Conservation (phyloP, 2,329 filamentous ascomycete species). For the Beauveria sp. region DNA sequence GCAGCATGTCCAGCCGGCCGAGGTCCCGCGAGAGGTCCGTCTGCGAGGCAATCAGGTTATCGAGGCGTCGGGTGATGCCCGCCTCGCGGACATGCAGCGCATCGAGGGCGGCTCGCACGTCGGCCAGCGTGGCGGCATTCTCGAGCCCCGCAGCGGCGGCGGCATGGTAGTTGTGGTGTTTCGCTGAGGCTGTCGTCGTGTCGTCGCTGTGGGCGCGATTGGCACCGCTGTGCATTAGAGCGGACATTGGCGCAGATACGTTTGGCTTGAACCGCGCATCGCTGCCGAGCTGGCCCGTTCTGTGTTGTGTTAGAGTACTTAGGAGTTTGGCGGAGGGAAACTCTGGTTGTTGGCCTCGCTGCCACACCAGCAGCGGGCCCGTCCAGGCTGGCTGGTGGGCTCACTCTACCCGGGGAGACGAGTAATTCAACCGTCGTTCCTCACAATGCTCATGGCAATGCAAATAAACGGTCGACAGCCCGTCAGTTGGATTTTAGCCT, state of each 20-base stretch:
- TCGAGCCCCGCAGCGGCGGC: constrained; percentile 39
- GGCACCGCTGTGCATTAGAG: constrained; percentile 36
- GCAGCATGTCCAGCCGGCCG: constrained; percentile 77
- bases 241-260: constrained; percentile 38
- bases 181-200: constrained; percentile 13
- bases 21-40: constrained; percentile 82
- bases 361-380: background rate
- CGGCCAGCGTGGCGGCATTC: constrained; percentile 65
- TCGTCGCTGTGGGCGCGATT: constrained; percentile 26
- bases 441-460: no score
- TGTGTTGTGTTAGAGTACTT: background rate
- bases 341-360: background rate
- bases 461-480: no score
- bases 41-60: constrained; percentile 72
- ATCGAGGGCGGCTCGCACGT: constrained; percentile 71
- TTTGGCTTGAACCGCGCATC: constrained; percentile 34
- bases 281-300: constrained; percentile 19
- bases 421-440: background rate
- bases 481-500: no score
- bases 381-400: background rate
- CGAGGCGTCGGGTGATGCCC: constrained; percentile 64
- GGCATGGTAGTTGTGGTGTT: constrained; percentile 11
- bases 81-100: constrained; percentile 71
- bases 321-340: background rate
- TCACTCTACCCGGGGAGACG: background rate